These are phyloP conservation scores for Nitzschia palea DNA, from an alignment of 108 stramenopile species.

Conservation along the genomic window DNA sequence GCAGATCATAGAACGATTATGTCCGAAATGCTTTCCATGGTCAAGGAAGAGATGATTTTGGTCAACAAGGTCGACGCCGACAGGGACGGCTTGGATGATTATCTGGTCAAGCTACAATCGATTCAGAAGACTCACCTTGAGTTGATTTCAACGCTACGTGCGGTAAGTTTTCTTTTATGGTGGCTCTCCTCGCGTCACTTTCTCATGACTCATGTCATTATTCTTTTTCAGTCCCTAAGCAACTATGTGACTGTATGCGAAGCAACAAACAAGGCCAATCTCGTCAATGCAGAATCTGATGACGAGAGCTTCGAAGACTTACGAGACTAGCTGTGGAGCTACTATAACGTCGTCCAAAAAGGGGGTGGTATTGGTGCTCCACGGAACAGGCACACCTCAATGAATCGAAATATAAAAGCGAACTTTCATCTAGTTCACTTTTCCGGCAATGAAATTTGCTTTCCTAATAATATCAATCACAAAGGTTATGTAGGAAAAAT, in stretches of 20 bases:
- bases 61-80: slow-evolving; percentile 64
- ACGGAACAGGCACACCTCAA: too few species aligned
- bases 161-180: slow-evolving; percentile 36
- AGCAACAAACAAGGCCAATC: neutral
- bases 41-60: slow-evolving; percentile 73
- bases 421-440: too few species aligned
- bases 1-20: slow-evolving; percentile 58
- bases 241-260: slow-evolving; percentile 27
- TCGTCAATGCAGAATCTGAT: slow-evolving; percentile 6
- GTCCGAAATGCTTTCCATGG: slow-evolving; percentile 62
- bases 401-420: too few species aligned
- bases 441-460: too few species aligned
- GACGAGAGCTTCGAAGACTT: slow-evolving; percentile 44
- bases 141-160: slow-evolving; percentile 54
- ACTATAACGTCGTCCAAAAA: too few species aligned
- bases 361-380: too few species aligned
- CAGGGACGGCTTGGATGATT: slow-evolving; percentile 66
- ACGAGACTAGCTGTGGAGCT: slow-evolving; percentile 24
- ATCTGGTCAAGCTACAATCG: slow-evolving; percentile 57
- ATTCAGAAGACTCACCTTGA: slow-evolving; percentile 57
- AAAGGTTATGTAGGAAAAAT: too few species aligned
- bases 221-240: slow-evolving; percentile 21
- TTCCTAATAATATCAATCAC: too few species aligned
- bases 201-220: too few species aligned
- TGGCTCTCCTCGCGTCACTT: too few species aligned